These are phyloP conservation scores for Lentinus tigrinus DNA, from an alignment of 768 basidiomycete genomes.

Conservation along the genomic window DNA sequence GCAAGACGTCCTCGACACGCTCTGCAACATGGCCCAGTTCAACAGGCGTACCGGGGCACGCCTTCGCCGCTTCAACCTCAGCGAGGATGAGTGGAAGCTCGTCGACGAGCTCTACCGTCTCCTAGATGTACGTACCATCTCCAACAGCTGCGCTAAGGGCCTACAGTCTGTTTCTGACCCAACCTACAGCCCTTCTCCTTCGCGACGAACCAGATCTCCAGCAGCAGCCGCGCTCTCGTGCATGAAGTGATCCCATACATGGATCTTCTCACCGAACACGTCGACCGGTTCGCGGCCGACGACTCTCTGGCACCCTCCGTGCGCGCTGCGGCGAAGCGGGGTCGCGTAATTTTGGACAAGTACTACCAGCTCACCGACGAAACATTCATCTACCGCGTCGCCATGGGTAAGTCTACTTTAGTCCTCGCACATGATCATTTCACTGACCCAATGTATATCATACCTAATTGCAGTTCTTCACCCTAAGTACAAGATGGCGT, in stretches of 20 bases:
- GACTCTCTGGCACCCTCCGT: not conserved
- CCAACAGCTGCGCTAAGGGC: not conserved
- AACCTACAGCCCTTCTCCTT: not conserved
- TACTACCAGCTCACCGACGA: not conserved
- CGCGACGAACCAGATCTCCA: not conserved
- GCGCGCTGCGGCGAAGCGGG: constrained; percentile 3
- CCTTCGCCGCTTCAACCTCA: constrained; percentile 16
- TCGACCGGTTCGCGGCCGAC: constrained; percentile 16
- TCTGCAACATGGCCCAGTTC: constrained; percentile 19
- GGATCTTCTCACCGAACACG: constrained; percentile 14
- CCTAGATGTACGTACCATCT: constrained; percentile 15
- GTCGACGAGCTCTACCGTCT: constrained; percentile 18
- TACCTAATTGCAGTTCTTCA: constrained; percentile 20
- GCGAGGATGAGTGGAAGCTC: constrained; percentile 22
- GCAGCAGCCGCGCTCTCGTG: constrained; percentile 14
- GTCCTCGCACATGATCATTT: not conserved
- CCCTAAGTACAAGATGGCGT: constrained; percentile 19
- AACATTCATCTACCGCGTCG: not conserved
- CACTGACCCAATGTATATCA: not conserved
- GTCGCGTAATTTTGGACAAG: not conserved
- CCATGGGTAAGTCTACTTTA: not conserved
- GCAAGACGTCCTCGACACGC: constrained; percentile 7
- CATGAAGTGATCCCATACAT: constrained; percentile 27
- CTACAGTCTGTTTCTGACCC: not conserved
- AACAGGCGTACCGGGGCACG: constrained; percentile 6